Conservation (phyloP, 108 stramenopile species). For the Skeletonema tropicum region DNA sequence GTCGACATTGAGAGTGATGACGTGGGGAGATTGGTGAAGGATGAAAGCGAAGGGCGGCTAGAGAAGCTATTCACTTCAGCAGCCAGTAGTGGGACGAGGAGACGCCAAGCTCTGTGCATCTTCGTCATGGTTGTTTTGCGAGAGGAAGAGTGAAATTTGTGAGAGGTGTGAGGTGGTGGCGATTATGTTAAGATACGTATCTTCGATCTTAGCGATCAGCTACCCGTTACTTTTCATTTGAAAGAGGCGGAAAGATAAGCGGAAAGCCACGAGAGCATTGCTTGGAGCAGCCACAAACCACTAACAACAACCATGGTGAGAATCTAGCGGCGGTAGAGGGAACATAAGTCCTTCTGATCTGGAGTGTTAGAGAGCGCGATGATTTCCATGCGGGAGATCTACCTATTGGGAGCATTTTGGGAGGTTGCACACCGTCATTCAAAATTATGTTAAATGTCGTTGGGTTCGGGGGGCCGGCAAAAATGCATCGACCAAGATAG, state of each 20-base stretch:
- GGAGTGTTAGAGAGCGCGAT: not conserved
- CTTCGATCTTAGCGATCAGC: not conserved
- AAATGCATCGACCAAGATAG: not conserved
- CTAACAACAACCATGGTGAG: slow-evolving; percentile 29
- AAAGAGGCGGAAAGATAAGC: no score
- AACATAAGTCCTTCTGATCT: not conserved
- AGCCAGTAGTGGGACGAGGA: not conserved
- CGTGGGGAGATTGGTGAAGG: slow-evolving; percentile 15
- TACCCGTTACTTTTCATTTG: no score
- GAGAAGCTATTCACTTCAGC: slow-evolving; percentile 6
- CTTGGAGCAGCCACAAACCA: not conserved
- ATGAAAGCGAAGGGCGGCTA: not conserved
- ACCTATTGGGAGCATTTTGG: not conserved
- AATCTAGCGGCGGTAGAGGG: not conserved
- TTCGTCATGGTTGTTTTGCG: not conserved
- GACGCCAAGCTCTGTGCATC: not conserved
- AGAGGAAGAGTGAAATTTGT: not conserved
- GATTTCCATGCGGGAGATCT: not conserved
- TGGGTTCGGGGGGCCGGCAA: not conserved
- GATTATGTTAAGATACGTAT: not conserved
- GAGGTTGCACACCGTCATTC: not conserved
- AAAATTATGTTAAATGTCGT: not conserved
- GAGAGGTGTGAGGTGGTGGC: not conserved
- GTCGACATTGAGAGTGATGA: slow-evolving; percentile 14
- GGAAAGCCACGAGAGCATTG: not conserved